A percentile compares a stretch with the other conserved stretches of the same genome.
phyloP scores from a whole-genome alignment of 78 protist genomes.

The Cavenderia fasciculata region DNA sequence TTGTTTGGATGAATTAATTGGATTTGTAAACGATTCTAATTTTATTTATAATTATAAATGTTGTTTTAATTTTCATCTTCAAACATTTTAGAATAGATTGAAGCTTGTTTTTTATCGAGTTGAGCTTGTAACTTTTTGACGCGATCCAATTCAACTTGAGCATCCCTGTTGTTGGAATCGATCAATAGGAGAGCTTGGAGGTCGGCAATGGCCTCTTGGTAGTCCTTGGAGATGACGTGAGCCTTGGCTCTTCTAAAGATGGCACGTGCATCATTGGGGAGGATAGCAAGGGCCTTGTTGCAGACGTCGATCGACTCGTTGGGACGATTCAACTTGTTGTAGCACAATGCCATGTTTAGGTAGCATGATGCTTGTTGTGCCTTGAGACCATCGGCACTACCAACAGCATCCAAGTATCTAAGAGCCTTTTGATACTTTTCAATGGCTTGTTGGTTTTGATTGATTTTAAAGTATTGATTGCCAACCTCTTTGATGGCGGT shows the following conservation, averaged over 20 bases:
- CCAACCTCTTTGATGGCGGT: slow-evolving; percentile 57
- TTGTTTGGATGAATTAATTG: no score
- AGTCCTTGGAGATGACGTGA: not conserved
- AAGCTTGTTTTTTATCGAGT: not conserved
- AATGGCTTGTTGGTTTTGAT: slow-evolving; percentile 12
- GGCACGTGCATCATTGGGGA: slow-evolving; percentile 32
- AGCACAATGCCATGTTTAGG: slow-evolving; percentile 37
- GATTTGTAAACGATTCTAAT: no score
- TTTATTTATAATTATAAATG: no score
- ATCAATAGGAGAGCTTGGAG: slow-evolving; percentile 8
- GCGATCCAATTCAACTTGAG: slow-evolving; percentile 9
- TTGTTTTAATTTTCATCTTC: slow-evolving; percentile 11
- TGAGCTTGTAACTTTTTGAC: not conserved
- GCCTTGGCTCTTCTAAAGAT: slow-evolving; percentile 62
- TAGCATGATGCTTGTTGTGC: slow-evolving; percentile 14
- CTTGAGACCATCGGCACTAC: slow-evolving; percentile 15
- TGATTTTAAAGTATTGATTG: slow-evolving; percentile 25
- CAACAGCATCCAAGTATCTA: slow-evolving; percentile 53
- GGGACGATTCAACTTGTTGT: not conserved
- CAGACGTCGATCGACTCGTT: not conserved
- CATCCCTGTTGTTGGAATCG: slow-evolving; percentile 29
- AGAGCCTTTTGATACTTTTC: slow-evolving; percentile 63
- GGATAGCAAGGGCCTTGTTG: slow-evolving; percentile 2
- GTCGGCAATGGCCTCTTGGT: slow-evolving; percentile 36
- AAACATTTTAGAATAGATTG: slow-evolving; percentile 48